Conservation (phyloP, 371 early-diverging fungal genomes). For the Mucor racemosus region DNA sequence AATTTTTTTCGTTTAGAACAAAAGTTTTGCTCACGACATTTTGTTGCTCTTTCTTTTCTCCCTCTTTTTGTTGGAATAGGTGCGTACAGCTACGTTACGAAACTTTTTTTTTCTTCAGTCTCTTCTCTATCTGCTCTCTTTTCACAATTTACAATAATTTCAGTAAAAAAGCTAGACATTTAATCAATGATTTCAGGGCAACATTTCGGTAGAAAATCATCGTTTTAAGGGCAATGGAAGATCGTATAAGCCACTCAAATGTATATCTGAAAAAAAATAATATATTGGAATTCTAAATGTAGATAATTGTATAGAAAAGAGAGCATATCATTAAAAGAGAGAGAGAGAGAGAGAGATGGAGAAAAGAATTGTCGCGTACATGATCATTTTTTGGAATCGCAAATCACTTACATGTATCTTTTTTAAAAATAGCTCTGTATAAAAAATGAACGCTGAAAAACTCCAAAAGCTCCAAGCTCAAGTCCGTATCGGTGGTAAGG, state of each 20-base stretch:
- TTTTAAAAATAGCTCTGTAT: slow-evolving; percentile 5
- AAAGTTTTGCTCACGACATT: slow-evolving; percentile 14
- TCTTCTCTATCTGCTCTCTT: neutral
- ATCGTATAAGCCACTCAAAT: slow-evolving; percentile 26
- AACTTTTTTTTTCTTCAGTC: neutral
- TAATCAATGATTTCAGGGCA: neutral
- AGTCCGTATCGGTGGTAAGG: slow-evolving; percentile 95
- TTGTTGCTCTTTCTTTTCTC: slow-evolving; percentile 20
- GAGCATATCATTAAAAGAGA: neutral
- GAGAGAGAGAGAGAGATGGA: neutral
- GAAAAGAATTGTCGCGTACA: slow-evolving; percentile 6
- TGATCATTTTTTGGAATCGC: neutral
- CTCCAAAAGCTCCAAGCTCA: slow-evolving; percentile 92
- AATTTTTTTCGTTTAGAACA: slow-evolving; percentile 16
- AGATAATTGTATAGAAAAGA: too few relatives aligned
- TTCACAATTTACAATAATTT: neutral
- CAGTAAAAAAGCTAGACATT: neutral
- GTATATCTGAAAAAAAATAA: neutral
- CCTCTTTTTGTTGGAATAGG: slow-evolving; percentile 31
- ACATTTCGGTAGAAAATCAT: neutral
- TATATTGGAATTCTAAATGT: neutral
- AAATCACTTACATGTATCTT: neutral
- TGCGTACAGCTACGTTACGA: slow-evolving; percentile 14
- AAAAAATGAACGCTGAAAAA: slow-evolving; percentile 92
- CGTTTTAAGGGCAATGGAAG: neutral